Evolutionary conservation across 176 grass and related monocot genomes (phyloP).

Genomic region (Hordeum marinum): DNA sequence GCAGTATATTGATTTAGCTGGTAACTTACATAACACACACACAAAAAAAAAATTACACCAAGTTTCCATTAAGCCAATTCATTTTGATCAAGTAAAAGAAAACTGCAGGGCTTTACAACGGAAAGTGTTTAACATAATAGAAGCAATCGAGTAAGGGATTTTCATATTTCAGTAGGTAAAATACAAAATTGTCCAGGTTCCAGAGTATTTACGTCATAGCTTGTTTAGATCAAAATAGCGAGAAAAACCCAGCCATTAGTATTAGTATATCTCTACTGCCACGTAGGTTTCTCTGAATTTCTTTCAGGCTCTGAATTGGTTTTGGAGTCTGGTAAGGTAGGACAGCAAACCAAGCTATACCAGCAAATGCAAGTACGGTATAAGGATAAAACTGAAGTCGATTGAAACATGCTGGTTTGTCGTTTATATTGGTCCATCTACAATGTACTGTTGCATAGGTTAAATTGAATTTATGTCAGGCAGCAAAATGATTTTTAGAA

Average conservation of each 20-base stretch:
- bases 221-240: neutral
- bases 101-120: neutral
- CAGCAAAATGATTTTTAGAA: neutral
- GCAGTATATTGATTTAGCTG: neutral
- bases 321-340: neutral
- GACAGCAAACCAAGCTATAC: neutral
- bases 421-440: neutral
- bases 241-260: neutral
- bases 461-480: neutral
- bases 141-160: constrained; percentile 1
- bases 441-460: neutral
- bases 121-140: neutral
- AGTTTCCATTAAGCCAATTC: neutral
- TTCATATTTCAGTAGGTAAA: neutral
- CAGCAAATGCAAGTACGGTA: neutral
- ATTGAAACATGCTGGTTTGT: neutral
- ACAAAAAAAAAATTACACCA: neutral
- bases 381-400: neutral
- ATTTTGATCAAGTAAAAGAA: neutral
- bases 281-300: neutral
- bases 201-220: neutral
- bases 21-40: constrained; percentile 3
- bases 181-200: neutral
- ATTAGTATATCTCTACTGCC: neutral
- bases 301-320: neutral